These are phyloP conservation scores for Ogataea methanolica DNA, from an alignment of 805 yeast species.

Conservation along the genomic window DNA sequence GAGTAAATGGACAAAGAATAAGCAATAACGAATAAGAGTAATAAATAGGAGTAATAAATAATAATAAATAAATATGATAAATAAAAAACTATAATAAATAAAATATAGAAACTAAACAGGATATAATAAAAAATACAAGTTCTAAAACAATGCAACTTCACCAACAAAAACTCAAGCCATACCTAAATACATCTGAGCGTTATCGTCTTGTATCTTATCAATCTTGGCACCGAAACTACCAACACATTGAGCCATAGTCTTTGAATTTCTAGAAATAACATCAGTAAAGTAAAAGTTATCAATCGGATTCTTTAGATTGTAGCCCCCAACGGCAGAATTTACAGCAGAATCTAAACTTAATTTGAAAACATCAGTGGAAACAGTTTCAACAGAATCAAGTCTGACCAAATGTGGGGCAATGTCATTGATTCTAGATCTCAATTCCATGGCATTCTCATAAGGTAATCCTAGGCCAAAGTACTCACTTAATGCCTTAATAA, in stretches of 20 bases:
- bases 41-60: too few relatives aligned
- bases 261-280: slow-evolving; percentile 79
- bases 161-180: slow-evolving; percentile 18
- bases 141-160: neutral
- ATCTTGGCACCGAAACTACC: slow-evolving; percentile 64
- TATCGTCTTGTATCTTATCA: slow-evolving; percentile 51
- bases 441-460: slow-evolving; percentile 65
- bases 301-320: slow-evolving; percentile 61
- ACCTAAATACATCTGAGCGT: slow-evolving; percentile 30
- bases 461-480: slow-evolving; percentile 67
- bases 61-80: neutral
- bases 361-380: slow-evolving; percentile 49
- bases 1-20: too few relatives aligned
- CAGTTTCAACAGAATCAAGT: slow-evolving; percentile 72
- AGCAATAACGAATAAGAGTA: too few relatives aligned
- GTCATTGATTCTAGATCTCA: slow-evolving; percentile 66
- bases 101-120: neutral
- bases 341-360: slow-evolving; percentile 48
- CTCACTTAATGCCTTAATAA: slow-evolving; percentile 77
- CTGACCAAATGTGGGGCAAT: slow-evolving; percentile 77
- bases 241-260: slow-evolving; percentile 87
- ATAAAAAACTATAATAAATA: too few relatives aligned
- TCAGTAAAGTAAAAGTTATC: slow-evolving; percentile 85
- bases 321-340: slow-evolving; percentile 34
- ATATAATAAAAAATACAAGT: neutral